Evolutionary conservation across 2,329 filamentous ascomycete genomes (phyloP).

Genomic region (Trichoderma koningiopsis): DNA sequence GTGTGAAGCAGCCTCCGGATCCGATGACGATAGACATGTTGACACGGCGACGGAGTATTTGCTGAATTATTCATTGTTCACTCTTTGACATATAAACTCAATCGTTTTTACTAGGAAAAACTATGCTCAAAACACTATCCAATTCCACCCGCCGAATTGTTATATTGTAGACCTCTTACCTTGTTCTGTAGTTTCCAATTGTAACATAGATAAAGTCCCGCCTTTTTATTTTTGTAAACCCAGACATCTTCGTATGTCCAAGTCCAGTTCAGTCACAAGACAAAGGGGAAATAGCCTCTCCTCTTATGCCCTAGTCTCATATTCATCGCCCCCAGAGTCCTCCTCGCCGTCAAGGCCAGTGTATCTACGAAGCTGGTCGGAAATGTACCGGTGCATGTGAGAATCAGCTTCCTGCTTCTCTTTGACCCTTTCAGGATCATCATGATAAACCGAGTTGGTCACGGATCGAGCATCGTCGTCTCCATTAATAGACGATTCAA

Average conservation of each 20-base stretch:
- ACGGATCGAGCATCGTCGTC: conserved; percentile 43
- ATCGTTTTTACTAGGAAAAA: neutral
- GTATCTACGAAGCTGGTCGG: conserved; percentile 75
- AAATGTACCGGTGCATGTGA: conserved; percentile 80
- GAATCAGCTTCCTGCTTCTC: conserved; percentile 61
- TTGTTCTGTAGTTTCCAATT: conserved; percentile 6
- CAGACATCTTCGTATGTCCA: neutral
- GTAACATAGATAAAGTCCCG: conserved; percentile 2
- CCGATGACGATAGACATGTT: neutral
- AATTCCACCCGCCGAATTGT: neutral
- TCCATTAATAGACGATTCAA: conserved; percentile 55
- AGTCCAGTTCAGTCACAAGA: neutral
- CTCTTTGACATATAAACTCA: neutral
- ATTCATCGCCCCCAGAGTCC: conserved; percentile 45
- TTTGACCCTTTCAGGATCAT: conserved; percentile 48
- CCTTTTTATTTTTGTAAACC: neutral
- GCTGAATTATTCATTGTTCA: neutral
- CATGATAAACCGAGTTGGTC: conserved; percentile 38
- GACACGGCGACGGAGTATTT: neutral
- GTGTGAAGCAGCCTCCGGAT: neutral
- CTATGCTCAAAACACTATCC: neutral
- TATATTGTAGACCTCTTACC: neutral
- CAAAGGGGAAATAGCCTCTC: neutral
- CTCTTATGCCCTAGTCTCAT: conserved; percentile 45
- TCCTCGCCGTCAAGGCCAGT: conserved; percentile 39